Evolutionary conservation across 257 asterid genomes (phyloP).

Genomic region (Oldenlandia corymbosa): DNA sequence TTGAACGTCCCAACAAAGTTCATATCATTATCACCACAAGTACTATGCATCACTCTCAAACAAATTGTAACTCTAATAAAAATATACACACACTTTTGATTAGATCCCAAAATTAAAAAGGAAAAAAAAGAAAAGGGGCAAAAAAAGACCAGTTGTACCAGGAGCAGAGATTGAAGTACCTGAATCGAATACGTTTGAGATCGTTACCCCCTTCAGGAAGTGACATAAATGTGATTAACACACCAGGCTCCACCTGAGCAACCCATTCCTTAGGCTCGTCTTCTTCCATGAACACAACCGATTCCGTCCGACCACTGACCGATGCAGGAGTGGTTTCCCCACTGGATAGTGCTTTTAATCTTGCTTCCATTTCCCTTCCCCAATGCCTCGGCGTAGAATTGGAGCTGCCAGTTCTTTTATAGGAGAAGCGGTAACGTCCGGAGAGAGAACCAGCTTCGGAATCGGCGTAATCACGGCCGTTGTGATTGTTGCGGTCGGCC

Average conservation of each 20-base stretch:
- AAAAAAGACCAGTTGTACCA: slow-evolving; percentile 11
- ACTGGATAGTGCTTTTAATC: slow-evolving; percentile 65
- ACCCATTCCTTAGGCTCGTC: slow-evolving; percentile 92
- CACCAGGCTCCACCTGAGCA: slow-evolving; percentile 99
- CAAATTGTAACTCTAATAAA: slow-evolving; percentile 39
- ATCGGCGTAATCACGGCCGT: slow-evolving; percentile 36
- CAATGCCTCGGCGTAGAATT: slow-evolving; percentile 48
- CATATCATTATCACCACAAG: slow-evolving; percentile 21
- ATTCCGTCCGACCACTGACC: slow-evolving; percentile 73
- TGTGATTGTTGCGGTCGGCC: slow-evolving; percentile 28
- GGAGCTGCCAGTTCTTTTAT: slow-evolving; percentile 56
- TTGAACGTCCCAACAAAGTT: slow-evolving; percentile 11
- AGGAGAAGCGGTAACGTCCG: slow-evolving; percentile 57
- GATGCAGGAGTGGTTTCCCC: slow-evolving; percentile 91
- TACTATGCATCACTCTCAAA: slow-evolving; percentile 34
- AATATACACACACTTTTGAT: too few relatives aligned
- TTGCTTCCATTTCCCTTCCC: slow-evolving; percentile 62
- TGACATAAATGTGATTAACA: slow-evolving; percentile 76
- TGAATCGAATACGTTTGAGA: slow-evolving; percentile 84
- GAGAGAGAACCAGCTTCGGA: slow-evolving; percentile 65
- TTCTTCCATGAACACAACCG: slow-evolving; percentile 68
- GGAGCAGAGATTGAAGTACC: slow-evolving; percentile 33
- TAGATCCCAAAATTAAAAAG: slow-evolving; percentile 18
- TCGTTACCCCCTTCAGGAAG: slow-evolving; percentile 86
- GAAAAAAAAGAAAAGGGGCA: too few relatives aligned